Evolutionary conservation across 2,329 filamentous ascomycete genomes (phyloP).

Genomic region (Parastagonospora nodorum): DNA sequence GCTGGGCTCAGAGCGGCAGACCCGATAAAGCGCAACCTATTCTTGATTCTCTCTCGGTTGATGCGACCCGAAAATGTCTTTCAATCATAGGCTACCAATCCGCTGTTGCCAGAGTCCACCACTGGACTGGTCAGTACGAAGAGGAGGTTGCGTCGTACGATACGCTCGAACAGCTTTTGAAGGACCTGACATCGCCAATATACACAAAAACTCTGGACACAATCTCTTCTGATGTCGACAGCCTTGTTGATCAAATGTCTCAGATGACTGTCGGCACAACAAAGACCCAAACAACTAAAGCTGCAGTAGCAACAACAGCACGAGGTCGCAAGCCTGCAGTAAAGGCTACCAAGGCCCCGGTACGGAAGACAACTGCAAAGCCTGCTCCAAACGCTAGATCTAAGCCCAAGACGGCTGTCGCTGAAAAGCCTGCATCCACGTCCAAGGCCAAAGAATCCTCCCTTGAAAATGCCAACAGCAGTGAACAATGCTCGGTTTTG

Average conservation of each 20-base stretch:
- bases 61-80: conserved; percentile 49
- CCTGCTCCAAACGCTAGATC: conserved; percentile 17
- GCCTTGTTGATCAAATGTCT: conserved; percentile 51
- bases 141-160: conserved; percentile 57
- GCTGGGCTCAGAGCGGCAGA: conserved; percentile 57
- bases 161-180: conserved; percentile 53
- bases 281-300: conserved; percentile 9
- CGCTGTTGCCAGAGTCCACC: conserved; percentile 56
- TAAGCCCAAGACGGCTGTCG: conserved; percentile 16
- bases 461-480: conserved; percentile 16
- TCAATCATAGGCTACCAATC: conserved; percentile 59
- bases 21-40: conserved; percentile 56
- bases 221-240: conserved; percentile 34
- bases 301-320: conserved; percentile 16
- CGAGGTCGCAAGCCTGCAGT: conserved; percentile 29
- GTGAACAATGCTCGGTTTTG: conserved; percentile 47
- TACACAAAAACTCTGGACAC: conserved; percentile 34
- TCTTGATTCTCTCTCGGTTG: conserved; percentile 57
- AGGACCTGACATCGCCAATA: conserved; percentile 46
- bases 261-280: conserved; percentile 44
- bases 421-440: conserved; percentile 20
- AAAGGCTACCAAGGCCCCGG: conserved; percentile 11
- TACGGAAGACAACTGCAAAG: conserved; percentile 5
- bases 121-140: conserved; percentile 53
- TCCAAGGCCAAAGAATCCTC: conserved; percentile 13